A percentile compares a stretch with the other conserved stretches of the same genome.
Evolutionary conservation across 2,329 filamentous ascomycete species (phyloP).

Genomic region (Botryotinia calthae): DNA sequence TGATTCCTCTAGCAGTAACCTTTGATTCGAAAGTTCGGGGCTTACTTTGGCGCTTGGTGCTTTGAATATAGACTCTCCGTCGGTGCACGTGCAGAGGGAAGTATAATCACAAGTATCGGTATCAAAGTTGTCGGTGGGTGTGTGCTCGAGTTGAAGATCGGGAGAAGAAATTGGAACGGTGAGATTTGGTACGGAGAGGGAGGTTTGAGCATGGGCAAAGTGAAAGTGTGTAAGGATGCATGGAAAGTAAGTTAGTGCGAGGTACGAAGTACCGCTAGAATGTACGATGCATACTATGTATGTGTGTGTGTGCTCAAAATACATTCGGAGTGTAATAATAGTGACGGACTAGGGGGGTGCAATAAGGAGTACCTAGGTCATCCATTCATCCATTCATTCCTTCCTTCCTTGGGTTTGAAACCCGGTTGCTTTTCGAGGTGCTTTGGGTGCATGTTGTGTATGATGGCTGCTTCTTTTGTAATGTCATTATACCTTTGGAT

Average conservation of each 20-base stretch:
- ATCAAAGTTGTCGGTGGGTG: neutral
- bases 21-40: neutral
- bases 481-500: neutral
- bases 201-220: neutral
- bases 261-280: too few relatives aligned
- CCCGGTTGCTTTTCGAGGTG: too few relatives aligned
- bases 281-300: too few relatives aligned
- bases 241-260: too few relatives aligned
- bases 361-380: too few relatives aligned
- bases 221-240: neutral
- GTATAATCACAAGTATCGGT: neutral
- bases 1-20: neutral
- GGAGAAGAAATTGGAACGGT: too few relatives aligned
- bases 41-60: neutral
- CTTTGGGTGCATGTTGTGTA: neutral
- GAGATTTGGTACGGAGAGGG: too few relatives aligned
- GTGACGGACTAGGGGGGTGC: too few relatives aligned
- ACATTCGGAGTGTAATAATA: too few relatives aligned
- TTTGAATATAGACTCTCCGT: neutral
- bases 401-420: too few relatives aligned
- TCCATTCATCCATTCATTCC: too few relatives aligned
- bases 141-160: too few relatives aligned
- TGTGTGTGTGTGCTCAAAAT: neutral
- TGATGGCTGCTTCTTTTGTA: neutral
- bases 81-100: neutral